These are phyloP conservation scores for Garcileccinum viscosum DNA, from an alignment of 1,284 basidiomycete species.

Conservation along the genomic window DNA sequence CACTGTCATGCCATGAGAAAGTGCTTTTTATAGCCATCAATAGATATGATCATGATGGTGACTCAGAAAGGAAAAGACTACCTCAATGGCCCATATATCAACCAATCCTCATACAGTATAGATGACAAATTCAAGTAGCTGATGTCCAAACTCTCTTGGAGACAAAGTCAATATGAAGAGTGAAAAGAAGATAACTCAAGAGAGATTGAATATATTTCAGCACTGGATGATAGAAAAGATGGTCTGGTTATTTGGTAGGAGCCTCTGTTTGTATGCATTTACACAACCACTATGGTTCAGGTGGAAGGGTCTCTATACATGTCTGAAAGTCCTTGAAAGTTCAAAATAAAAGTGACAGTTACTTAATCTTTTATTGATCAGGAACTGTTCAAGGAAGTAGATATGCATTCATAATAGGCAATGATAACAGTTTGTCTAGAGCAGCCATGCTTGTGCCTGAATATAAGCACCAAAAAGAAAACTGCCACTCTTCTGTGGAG, in stretches of 20 bases:
- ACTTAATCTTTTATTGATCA: neutral
- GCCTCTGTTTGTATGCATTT: neutral
- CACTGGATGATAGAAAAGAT: neutral
- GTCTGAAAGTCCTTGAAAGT: neutral
- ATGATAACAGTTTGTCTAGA: neutral
- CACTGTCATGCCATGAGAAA: too few relatives aligned
- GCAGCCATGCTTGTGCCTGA: neutral
- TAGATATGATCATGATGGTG: neutral
- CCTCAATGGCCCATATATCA: neutral
- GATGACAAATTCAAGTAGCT: neutral
- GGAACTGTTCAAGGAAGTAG: neutral
- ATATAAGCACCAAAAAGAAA: neutral
- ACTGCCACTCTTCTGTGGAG: neutral
- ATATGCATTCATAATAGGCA: neutral
- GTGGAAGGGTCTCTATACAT: neutral
- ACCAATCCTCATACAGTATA: neutral
- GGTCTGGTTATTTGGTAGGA: neutral
- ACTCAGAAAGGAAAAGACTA: neutral
- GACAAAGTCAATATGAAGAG: neutral
- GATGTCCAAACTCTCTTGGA: neutral
- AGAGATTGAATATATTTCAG: neutral
- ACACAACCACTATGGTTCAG: neutral
- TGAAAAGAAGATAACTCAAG: neutral
- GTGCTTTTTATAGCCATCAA: neutral
- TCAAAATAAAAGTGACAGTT: neutral